Evolutionary conservation across 148 eudicot genomes (phyloP).

Genomic region (Amaranthus palmeri): DNA sequence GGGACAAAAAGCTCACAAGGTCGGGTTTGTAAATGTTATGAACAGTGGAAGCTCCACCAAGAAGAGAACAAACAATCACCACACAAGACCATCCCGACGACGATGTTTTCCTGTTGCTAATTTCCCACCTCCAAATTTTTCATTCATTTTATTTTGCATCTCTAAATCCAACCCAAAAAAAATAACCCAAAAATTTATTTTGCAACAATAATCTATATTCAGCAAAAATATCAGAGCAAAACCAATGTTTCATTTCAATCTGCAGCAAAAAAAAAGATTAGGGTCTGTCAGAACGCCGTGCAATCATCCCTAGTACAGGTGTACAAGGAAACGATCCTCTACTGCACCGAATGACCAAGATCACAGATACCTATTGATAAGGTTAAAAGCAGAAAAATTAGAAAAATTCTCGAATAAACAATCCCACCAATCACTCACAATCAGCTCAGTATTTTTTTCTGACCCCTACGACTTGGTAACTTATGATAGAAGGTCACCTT

Average conservation of each 20-base stretch:
- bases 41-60: conserved; percentile 53
- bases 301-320: neutral
- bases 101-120: conserved; percentile 70
- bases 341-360: neutral
- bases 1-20: too few relatives aligned
- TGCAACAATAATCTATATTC: neutral
- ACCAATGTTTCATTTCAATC: neutral
- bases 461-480: too few relatives aligned
- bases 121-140: conserved; percentile 52
- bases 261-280: neutral
- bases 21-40: conserved; percentile 79
- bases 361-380: too few relatives aligned
- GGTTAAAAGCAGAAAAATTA: too few relatives aligned
- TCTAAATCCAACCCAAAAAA: neutral
- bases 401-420: too few relatives aligned
- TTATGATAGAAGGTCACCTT: too few relatives aligned
- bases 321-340: conserved; percentile 2
- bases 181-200: neutral
- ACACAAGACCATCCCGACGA: conserved; percentile 61
- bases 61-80: conserved; percentile 41
- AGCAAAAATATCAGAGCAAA: too few relatives aligned
- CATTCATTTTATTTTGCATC: conserved; percentile 27
- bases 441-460: too few relatives aligned
- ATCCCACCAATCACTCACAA: too few relatives aligned
- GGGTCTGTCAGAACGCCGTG: conserved; percentile 8